Evolutionary conservation across 768 basidiomycete species (phyloP), one percentile per base, ranked within the genome.

Genomic region (Rhodotorula babjevae): DNA sequence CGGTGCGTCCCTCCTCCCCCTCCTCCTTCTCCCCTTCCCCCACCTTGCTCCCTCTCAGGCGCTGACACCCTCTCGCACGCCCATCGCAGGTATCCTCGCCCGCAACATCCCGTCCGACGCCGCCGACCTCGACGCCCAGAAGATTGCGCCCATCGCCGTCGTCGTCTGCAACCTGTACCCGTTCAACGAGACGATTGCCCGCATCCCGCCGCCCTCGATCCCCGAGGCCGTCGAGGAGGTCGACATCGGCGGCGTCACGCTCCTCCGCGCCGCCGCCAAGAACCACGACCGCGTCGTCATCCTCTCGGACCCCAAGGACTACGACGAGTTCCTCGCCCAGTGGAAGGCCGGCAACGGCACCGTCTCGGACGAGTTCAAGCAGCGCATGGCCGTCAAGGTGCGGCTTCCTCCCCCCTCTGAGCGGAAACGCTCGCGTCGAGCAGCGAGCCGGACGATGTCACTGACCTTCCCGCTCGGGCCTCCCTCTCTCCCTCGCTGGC

Each of bases 141-240:
- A 84, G 69, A 98, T 99, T 82, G 87, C 90, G 12, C 91, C 91
- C 73, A 97, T 98, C 83, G 88, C 90, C 67, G 90, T 99, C 83
- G 95, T 99, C 68, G 93, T 96, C 72, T 99, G 96, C 87, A 99
- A 99, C 81, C 87, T 99, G 64, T 98, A 99, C 84, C 96, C 96
- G 1, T 99, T 99, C 84, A 87, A 90, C 46, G 87, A 88, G 31
- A 96, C 94, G 61, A 91, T 95, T 80, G 86, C 94, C 1, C 87
- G 89, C 77, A 81, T 82, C 64, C 91, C 93, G 0, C 87, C 87
- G 75, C 94, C 93, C 82, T 93, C 92, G 19, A 87, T 97, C 71
- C 87, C 91, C 7, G 89, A 90, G 61, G 95, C 95, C 11, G 89
- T 98, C 69, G 96, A 99, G 81, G 96, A 99, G 82, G 90, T 99